phyloP scores from a whole-genome alignment of 2,329 filamentous ascomycete species.

The Xylaria sp. region DNA sequence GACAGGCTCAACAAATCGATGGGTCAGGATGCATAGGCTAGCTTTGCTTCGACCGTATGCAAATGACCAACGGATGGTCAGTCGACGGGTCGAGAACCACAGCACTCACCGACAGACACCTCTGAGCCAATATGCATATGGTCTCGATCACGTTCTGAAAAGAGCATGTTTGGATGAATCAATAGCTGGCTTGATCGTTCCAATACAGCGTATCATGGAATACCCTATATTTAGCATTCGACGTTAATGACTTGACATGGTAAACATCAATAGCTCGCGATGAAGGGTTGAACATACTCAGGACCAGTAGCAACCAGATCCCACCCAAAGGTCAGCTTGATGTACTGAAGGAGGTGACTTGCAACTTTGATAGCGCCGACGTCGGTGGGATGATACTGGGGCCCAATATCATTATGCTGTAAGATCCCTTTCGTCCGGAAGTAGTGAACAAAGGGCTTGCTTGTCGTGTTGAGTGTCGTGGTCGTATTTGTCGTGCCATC shows the following conservation, averaged over 20 bases:
- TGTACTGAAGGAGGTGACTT: constrained; percentile 54
- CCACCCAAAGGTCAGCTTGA: constrained; percentile 52
- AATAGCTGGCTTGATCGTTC: constrained; percentile 46
- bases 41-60: too few species aligned
- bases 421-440: constrained; percentile 58
- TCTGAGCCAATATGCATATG: neutral
- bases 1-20: too few species aligned
- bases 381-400: constrained; percentile 55
- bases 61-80: too few species aligned
- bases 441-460: constrained; percentile 49
- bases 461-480: constrained; percentile 28
- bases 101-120: neutral
- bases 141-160: neutral
- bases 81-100: too few species aligned
- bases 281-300: constrained; percentile 38
- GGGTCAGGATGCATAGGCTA: too few species aligned
- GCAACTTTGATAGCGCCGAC: constrained; percentile 57
- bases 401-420: constrained; percentile 57
- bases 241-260: constrained; percentile 2
- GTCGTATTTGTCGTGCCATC: constrained; percentile 38
- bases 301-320: constrained; percentile 49
- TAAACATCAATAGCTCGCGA: too few species aligned
- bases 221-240: constrained; percentile 21
- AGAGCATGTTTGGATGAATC: neutral
- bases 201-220: constrained; percentile 47